Evolutionary conservation across 2,329 filamentous ascomycete genomes (phyloP), one percentile per base, ranked within the genome.

Genomic region (Cordyceps javanica): DNA sequence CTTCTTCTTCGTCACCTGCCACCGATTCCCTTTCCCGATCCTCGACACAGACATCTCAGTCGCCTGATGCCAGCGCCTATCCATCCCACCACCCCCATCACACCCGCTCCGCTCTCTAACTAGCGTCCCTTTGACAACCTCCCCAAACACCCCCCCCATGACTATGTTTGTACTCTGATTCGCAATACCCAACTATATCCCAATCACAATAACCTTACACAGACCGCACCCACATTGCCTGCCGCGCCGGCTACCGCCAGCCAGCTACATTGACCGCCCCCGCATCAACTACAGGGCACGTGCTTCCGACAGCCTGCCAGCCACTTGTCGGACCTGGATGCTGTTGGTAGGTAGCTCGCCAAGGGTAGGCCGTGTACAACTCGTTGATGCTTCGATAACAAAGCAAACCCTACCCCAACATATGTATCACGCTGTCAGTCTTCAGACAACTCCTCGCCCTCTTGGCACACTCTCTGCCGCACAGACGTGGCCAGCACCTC

Each of bases 331-430:
- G 14, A 21, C 26, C 26, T 26, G 38, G 25, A 8, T 53, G 44
- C 16, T 46, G 38, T 53, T 42, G 26, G 50, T 42, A 53, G 49
- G n/a, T n/a, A n/a, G n/a, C n/a, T n/a, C n/a, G n/a, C n/a, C n/a
- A n/a, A n/a, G n/a, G n/a, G n/a, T n/a, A n/a, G n/a, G n/a, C n/a
- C n/a, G n/a, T n/a, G n/a, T n/a, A n/a, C n/a, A n/a, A n/a, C n/a
- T 32, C 44, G 7, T 23, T 10, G 48, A 11, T 16, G 8, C 13
- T 16, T 53, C 26, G 38, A 42, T 32, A 30, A 21, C 5, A 41
- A 32, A 30, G n/a, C 38, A 41, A 53, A 50, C 42, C 38, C 25
- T 5, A 23, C 36, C 38, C 50, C 25, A 41, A 28, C 25, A 4
- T 32, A 2, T 23, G 11, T 38, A 16, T 13, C 19, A 2, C 49